Conservation (phyloP, 2,329 filamentous ascomycete species). For the Cladosporium velox region DNA sequence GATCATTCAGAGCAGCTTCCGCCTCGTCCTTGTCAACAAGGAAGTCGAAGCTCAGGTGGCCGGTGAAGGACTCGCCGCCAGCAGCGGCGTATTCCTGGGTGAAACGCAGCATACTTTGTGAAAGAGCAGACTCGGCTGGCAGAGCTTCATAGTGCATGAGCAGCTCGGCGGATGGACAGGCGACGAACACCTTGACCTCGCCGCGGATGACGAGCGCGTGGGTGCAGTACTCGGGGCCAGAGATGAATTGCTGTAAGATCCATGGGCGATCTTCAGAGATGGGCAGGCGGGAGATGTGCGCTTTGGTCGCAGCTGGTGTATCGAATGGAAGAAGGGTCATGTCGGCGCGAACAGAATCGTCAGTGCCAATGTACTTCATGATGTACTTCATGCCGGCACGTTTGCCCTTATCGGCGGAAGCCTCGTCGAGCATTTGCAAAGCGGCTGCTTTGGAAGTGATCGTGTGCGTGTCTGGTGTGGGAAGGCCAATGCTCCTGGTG, state of each 20-base stretch:
- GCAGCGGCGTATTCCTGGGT: slow-evolving; percentile 59
- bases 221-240: slow-evolving; percentile 68
- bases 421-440: slow-evolving; percentile 52
- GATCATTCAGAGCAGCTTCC: slow-evolving; percentile 30
- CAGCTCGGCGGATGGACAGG: slow-evolving; percentile 64
- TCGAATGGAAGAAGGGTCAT: slow-evolving; percentile 66
- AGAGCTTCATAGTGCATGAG: slow-evolving; percentile 68
- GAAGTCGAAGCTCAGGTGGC: slow-evolving; percentile 73
- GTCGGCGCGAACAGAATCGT: slow-evolving; percentile 60
- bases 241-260: slow-evolving; percentile 70
- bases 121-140: slow-evolving; percentile 55
- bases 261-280: slow-evolving; percentile 60
- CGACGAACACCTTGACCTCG: slow-evolving; percentile 64
- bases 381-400: slow-evolving; percentile 55
- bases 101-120: slow-evolving; percentile 63
- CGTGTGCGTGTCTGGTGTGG: slow-evolving; percentile 46
- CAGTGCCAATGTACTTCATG: slow-evolving; percentile 65
- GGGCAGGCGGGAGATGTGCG: slow-evolving; percentile 56
- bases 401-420: slow-evolving; percentile 25
- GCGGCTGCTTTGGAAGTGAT: slow-evolving; percentile 58
- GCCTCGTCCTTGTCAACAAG: slow-evolving; percentile 57
- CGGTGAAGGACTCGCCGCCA: slow-evolving; percentile 58
- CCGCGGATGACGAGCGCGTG: slow-evolving; percentile 69
- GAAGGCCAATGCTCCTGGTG: slow-evolving; percentile 56
- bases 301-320: slow-evolving; percentile 55